These are phyloP conservation scores for Cercospora sp. DNA, from an alignment of 2,329 filamentous ascomycete species.

Conservation along the genomic window DNA sequence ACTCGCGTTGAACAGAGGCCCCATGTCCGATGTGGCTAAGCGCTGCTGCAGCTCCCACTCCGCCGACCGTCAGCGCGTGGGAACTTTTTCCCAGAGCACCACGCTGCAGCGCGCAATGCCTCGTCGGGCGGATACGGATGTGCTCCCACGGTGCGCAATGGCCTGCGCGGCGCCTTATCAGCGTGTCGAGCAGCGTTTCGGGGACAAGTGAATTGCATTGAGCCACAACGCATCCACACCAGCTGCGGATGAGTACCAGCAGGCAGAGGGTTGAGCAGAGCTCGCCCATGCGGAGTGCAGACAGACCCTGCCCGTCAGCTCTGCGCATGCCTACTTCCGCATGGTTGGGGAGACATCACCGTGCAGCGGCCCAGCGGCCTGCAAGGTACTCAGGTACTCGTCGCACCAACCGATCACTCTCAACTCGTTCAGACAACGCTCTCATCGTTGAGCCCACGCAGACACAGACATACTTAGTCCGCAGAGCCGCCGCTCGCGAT, in stretches of 20 bases:
- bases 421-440: neutral
- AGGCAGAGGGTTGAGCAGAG: slow-evolving; percentile 21
- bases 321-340: slow-evolving; percentile 9
- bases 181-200: slow-evolving; percentile 1
- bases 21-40: slow-evolving; percentile 21
- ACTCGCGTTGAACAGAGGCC: slow-evolving; percentile 25
- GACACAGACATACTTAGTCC: neutral
- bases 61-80: slow-evolving; percentile 18
- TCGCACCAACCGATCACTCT: slow-evolving; percentile 16
- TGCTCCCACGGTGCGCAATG: neutral
- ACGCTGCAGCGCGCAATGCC: neutral
- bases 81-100: neutral
- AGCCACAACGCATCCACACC: slow-evolving; percentile 11
- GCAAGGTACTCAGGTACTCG: slow-evolving; percentile 11
- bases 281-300: slow-evolving; percentile 26
- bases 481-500: neutral
- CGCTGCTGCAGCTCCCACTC: slow-evolving; percentile 17
- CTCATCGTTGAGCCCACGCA: neutral
- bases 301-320: slow-evolving; percentile 18
- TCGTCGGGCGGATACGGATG: slow-evolving; percentile 19
- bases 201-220: slow-evolving; percentile 17
- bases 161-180: slow-evolving; percentile 5
- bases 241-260: slow-evolving; percentile 29
- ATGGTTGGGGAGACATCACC: slow-evolving; percentile 25
- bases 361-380: slow-evolving; percentile 20